Conservation (phyloP, 2,329 filamentous ascomycete species). For the Chrysoporthe deuterocubensis region DNA sequence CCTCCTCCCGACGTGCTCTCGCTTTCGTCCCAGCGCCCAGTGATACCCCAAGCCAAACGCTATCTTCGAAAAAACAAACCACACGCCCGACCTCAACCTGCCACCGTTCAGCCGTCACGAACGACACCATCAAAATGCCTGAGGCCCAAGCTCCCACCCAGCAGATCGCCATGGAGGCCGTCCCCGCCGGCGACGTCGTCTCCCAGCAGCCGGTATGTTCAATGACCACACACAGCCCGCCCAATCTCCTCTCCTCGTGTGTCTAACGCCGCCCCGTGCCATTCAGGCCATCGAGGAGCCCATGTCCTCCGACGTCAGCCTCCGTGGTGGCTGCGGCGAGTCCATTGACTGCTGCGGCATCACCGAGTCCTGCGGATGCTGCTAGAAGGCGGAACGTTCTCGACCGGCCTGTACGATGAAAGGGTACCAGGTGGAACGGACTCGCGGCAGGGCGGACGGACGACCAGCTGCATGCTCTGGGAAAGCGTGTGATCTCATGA, state of each 20-base stretch:
- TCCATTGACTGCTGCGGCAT: constrained; percentile 27
- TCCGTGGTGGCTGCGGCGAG: constrained; percentile 28
- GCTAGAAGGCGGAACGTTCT: not conserved
- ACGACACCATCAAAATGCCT: constrained; percentile 36
- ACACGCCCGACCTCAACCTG: not conserved
- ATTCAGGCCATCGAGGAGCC: constrained; percentile 14
- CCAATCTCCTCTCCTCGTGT: too few relatives aligned
- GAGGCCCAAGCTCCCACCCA: constrained; percentile 34
- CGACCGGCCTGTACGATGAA: not conserved
- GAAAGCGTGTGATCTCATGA: not conserved
- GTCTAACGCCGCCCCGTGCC: not conserved
- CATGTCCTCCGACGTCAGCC: constrained; percentile 22
- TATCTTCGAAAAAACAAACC: not conserved
- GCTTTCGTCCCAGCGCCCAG: not conserved
- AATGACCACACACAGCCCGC: not conserved
- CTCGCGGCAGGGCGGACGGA: not conserved
- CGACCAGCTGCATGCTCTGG: not conserved
- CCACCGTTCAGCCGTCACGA: not conserved
- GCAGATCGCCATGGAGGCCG: constrained; percentile 39
- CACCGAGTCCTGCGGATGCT: constrained; percentile 26
- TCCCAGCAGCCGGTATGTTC: constrained; percentile 39
- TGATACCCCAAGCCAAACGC: not conserved
- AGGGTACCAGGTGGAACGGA: not conserved
- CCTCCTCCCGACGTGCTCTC: not conserved
- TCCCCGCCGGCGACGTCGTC: constrained; percentile 32